These are phyloP conservation scores for Wickerhamomyces ciferrii DNA, from an alignment of 805 yeast genomes.

Conservation along the genomic window DNA sequence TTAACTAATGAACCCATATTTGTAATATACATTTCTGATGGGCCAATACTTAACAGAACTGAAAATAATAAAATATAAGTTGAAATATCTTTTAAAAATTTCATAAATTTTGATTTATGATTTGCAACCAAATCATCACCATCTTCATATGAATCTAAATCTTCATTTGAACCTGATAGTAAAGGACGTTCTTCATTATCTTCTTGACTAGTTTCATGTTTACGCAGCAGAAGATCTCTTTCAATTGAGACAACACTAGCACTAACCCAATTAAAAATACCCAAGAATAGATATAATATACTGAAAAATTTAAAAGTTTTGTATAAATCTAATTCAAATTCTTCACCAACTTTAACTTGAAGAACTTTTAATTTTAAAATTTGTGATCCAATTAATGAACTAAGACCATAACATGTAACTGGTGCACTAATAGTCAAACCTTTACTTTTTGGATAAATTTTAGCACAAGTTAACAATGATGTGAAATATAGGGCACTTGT, in stretches of 20 bases:
- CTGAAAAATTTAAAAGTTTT: conserved; percentile 50
- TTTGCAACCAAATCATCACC: conserved; percentile 22
- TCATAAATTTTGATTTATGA: conserved; percentile 13
- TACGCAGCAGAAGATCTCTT: conserved; percentile 18
- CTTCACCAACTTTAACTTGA: conserved; percentile 10
- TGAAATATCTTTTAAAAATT: conserved; percentile 38
- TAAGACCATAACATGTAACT: conserved; percentile 80
- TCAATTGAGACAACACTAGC: conserved; percentile 57
- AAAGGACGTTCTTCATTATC: conserved; percentile 29
- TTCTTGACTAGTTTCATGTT: conserved; percentile 14
- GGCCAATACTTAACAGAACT: conserved; percentile 69
- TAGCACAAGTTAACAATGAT: conserved; percentile 75
- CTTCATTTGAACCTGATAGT: conserved; percentile 18
- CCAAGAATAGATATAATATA: conserved; percentile 47
- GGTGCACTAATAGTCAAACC: conserved; percentile 86
- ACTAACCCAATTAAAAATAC: conserved; percentile 56
- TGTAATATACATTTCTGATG: conserved; percentile 78
- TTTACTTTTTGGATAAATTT: conserved; percentile 70
- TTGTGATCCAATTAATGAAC: conserved; percentile 73
- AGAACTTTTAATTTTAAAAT: conserved; percentile 35
- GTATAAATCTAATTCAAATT: conserved; percentile 35
- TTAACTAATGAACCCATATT: conserved; percentile 72
- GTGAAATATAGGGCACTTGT: conserved; percentile 71
- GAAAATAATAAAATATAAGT: conserved; percentile 62
- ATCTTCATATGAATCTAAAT: conserved; percentile 1